Percentiles rank a stretch among this genome's conserved stretches.
phyloP scores from a whole-genome alignment of 352 stramenopile species.

The Pythium grandisporangium region DNA sequence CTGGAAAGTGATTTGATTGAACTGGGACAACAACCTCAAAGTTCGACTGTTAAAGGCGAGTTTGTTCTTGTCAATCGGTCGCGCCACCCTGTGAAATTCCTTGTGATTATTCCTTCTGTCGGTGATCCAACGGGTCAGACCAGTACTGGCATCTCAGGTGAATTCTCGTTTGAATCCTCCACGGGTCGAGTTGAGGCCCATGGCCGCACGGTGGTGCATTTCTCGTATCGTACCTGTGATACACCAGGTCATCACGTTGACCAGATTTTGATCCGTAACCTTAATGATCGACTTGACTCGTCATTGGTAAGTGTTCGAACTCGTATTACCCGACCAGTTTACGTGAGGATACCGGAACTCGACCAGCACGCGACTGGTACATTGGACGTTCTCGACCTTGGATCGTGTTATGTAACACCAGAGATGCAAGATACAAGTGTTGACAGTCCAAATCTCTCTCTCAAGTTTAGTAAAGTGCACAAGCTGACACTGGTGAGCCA shows the following conservation, averaged over 20 bases:
- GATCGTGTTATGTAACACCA: constrained; percentile 75
- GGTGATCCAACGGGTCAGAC: constrained; percentile 3
- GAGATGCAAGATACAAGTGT: constrained; percentile 76
- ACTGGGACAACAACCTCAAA: constrained; percentile 72
- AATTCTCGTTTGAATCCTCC: constrained; percentile 63
- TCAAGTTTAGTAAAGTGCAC: constrained; percentile 84
- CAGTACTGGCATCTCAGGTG: constrained; percentile 18
- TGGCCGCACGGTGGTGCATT: constrained; percentile 36
- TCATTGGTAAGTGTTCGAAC: constrained; percentile 52
- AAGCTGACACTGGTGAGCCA: constrained; percentile 79
- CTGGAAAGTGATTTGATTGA: constrained; percentile 65
- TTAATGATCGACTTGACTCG: constrained; percentile 73
- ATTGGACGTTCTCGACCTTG: constrained; percentile 66
- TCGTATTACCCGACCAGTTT: constrained; percentile 69
- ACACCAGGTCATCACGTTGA: constrained; percentile 65
- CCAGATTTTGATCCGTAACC: constrained; percentile 74
- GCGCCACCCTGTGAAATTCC: constrained; percentile 54
- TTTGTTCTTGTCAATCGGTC: constrained; percentile 68
- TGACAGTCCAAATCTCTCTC: constrained; percentile 60
- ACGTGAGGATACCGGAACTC: constrained; percentile 76
- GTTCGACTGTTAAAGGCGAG: constrained; percentile 38
- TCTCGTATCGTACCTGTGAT: constrained; percentile 58
- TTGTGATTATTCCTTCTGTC: constrained; percentile 43
- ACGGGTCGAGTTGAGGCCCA: constrained; percentile 58
- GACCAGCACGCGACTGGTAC: constrained; percentile 68